These are phyloP conservation scores for Cubamyces lactineus DNA, from an alignment of 768 basidiomycete species.

Conservation along the genomic window DNA sequence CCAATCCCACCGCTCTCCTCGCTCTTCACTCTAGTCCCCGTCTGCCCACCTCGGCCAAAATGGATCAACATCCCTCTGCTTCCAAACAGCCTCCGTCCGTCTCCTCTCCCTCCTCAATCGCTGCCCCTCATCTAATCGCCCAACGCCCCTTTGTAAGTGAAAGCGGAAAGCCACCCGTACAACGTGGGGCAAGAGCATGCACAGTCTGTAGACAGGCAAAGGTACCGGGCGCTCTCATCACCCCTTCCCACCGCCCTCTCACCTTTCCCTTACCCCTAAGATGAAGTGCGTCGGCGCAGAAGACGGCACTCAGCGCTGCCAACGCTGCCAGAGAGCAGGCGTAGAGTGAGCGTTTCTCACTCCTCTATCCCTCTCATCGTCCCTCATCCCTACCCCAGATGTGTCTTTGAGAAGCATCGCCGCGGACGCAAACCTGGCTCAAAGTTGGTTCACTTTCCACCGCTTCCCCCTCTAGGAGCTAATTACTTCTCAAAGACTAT, in stretches of 20 bases:
- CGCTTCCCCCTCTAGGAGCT: conserved; percentile 14
- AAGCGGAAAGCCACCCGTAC: conserved; percentile 48
- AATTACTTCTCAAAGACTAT: conserved; percentile 53
- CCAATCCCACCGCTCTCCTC: conserved; percentile 1
- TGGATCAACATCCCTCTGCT: conserved; percentile 14
- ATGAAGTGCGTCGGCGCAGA: conserved; percentile 94
- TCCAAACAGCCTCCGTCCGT: conserved; percentile 2
- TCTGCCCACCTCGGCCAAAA: conserved; percentile 6
- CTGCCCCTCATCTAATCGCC: not conserved
- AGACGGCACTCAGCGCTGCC: conserved; percentile 79
- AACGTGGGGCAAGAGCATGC: conserved; percentile 66
- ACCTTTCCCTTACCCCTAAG: conserved; percentile 41
- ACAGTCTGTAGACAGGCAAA: conserved; percentile 86
- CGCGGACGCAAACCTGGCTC: conserved; percentile 88
- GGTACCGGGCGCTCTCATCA: conserved; percentile 42
- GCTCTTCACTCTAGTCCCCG: conserved; percentile 16
- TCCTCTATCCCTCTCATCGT: conserved; percentile 15
- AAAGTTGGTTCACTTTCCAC: conserved; percentile 56
- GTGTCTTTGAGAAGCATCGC: conserved; percentile 87
- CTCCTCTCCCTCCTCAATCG: not conserved
- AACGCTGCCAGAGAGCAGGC: conserved; percentile 81
- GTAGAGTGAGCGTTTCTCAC: conserved; percentile 55
- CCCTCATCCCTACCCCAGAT: conserved; percentile 46
- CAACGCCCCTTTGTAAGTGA: not conserved
- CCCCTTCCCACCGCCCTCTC: conserved; percentile 23